phyloP scores from a whole-genome alignment of 2,329 filamentous ascomycete species.

The Sporothrix protearum region DNA sequence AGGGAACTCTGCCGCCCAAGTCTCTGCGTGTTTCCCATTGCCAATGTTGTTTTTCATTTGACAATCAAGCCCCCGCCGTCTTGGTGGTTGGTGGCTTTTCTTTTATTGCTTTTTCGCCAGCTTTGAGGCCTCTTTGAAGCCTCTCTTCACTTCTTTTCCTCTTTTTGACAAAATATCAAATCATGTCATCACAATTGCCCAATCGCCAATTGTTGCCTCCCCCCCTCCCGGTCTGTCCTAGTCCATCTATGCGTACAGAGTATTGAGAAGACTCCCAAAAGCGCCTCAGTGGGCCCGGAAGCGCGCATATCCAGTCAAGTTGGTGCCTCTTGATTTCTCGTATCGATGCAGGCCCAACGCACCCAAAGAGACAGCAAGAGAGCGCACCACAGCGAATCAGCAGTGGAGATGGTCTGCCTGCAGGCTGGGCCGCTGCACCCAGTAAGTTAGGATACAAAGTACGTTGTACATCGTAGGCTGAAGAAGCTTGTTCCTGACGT shows the following conservation, averaged over 20 bases:
- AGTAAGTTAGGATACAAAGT: no score
- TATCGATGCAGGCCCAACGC: conserved; percentile 9
- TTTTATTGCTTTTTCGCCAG: not conserved
- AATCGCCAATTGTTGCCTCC: not conserved
- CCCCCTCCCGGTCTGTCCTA: not conserved
- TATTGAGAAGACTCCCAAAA: not conserved
- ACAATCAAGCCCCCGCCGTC: not conserved
- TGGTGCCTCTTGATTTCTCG: not conserved
- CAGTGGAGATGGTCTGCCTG: not conserved
- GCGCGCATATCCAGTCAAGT: not conserved
- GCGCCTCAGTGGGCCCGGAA: conserved; percentile 3
- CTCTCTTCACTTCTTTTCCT: not conserved
- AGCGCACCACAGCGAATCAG: not conserved
- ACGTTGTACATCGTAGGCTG: not conserved
- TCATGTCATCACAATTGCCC: not conserved
- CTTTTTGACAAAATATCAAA: not conserved
- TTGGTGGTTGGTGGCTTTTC: not conserved
- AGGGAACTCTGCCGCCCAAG: not conserved
- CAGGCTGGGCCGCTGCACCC: not conserved
- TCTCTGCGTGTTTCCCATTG: not conserved
- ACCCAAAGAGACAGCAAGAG: not conserved
- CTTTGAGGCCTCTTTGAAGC: not conserved
- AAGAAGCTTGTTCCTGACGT: not conserved
- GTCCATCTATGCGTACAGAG: no score
- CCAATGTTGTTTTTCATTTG: not conserved